Base-by-base conservation (phyloP, 495 filamentous ascomycete species). In the Penicillium cinerascens region DNA sequence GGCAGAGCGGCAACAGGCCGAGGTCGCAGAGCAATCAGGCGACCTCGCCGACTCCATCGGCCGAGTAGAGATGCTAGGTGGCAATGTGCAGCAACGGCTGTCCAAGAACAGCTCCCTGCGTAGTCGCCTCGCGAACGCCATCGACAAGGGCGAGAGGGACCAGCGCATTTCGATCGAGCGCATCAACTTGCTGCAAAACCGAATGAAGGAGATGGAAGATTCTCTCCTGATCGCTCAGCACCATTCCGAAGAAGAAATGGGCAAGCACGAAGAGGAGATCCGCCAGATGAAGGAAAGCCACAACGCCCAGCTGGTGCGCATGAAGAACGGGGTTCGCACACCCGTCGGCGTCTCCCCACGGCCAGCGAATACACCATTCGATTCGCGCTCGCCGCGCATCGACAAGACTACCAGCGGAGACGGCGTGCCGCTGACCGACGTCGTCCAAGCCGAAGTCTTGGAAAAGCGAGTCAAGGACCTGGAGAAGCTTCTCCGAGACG, bases 231-330 rank as follows among this genome's bases (percentile, higher is more conserved):
- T 79, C 15, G 91, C 93, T 1, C 93, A 97, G 69, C 87, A 91
- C 42, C 74, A 86, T 33, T 90, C 89, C 16, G 93, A 98, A 71
- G 91, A 93, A 51, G 82, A 82, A 27, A 83, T 97, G 60, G 60
- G 79, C 42, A 82, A 81, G 44, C 89, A 96, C 63, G 93, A 97
- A 68, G 91, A 96, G 25, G 90, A 97, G 66, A 76, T 95, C 29
- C 74, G 80, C 7, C 68, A 75, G 17, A 67, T 98, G 39, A 82
- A 86, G 54, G 91, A 95, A 44, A 87, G 78, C 54, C 88, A 95
- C 62, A 88, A 78, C 66, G 73, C 75, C 3, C 88, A 95, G 64
- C 80, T 97, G 20, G 82, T 83, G 56, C 86, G 92, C 13, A 78
- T 93, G 61, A 86, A 87, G 67, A 79, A 68, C 29, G 79, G 78